Evolutionary conservation across 441 rosid genomes (phyloP), one percentile per base, ranked within the genome.

Genomic region (Codiaeum variegatum): DNA sequence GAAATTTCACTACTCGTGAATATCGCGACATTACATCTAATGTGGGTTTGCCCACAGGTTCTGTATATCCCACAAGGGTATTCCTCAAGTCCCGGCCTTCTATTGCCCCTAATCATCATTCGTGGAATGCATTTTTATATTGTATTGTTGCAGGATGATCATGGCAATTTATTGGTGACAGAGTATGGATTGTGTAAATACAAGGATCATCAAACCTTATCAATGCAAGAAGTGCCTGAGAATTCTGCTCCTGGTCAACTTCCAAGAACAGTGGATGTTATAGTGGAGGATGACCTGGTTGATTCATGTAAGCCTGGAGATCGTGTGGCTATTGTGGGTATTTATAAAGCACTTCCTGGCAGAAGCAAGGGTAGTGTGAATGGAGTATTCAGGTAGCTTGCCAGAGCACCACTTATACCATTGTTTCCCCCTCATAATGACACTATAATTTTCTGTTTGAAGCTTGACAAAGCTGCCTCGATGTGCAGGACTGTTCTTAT

Each of bases 231-330:
- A 88, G 92, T 95, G 66, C 99, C 99, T 16, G 99, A 95, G 80
- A 95, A 92, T 73, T 85, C 99, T 84, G 98, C 99, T 80, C 99
- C 99, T 75, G 99, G 99, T 78, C 99, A 95, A 85, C 96, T 95
- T 79, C 99, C 99, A 66, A 86, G 99, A 58, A 91, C 96, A 0
- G 97, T 95, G 66, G 99, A 95, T 87, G 84, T 89, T 74, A 90
- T 95, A 67, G 92, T 90, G 72, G 98, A 95, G 88, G 99, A 95
- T 76, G 98, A 95, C 80, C 77, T 95, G 78, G 98, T 95, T 79
- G 99, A 95, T 77, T 87, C 91, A 56, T 95, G 99, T 80, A 95
- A 95, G 81, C 99, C 98, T 70, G 99, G 99, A 79, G 99, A 95
- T 79, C 90, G 99, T 59, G 99, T 95, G 74, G 88, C 97, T 61